Evolutionary conservation across 192 early-diverging fungal genomes (phyloP).

Genomic region (Mortierella antarctica): DNA sequence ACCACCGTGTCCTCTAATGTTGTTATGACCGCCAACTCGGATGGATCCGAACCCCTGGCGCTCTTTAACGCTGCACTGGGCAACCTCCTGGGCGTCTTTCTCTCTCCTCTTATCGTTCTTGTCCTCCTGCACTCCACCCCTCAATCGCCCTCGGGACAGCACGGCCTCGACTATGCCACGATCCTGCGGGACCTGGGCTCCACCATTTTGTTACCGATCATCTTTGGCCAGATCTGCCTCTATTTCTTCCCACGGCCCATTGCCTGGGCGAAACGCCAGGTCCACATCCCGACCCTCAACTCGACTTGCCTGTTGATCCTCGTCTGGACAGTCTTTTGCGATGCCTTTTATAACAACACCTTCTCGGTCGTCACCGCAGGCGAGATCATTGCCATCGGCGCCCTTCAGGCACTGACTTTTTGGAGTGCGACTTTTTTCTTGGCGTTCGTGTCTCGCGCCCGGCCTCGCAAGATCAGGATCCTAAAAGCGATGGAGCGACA

Average conservation of each 20-base stretch:
- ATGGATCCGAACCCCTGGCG: constrained; percentile 74
- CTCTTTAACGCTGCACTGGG: constrained; percentile 76
- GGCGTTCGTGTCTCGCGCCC: constrained; percentile 56
- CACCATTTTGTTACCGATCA: constrained; percentile 72
- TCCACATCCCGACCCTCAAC: constrained; percentile 68
- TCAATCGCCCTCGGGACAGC: constrained; percentile 28
- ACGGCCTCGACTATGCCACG: constrained; percentile 57
- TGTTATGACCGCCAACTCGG: constrained; percentile 78
- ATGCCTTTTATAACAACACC: constrained; percentile 69
- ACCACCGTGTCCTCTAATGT: constrained; percentile 84
- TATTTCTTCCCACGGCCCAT: constrained; percentile 59
- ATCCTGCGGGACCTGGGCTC: constrained; percentile 66
- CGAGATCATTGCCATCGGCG: constrained; percentile 64
- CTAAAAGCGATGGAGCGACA: constrained; percentile 38
- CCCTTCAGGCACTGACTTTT: constrained; percentile 64
- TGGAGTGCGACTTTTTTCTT: constrained; percentile 61
- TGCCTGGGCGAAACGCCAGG: constrained; percentile 56
- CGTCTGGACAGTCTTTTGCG: constrained; percentile 79
- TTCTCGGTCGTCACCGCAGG: constrained; percentile 59
- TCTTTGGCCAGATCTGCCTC: constrained; percentile 69
- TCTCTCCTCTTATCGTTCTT: constrained; percentile 46
- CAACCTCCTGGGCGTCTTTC: constrained; percentile 67
- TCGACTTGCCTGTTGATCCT: constrained; percentile 67
- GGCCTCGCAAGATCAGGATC: constrained; percentile 51
- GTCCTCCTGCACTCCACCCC: constrained; percentile 23